Evolutionary conservation across 768 basidiomycete species (phyloP), one percentile per base, ranked within the genome.

Genomic region (Boletales sp.): DNA sequence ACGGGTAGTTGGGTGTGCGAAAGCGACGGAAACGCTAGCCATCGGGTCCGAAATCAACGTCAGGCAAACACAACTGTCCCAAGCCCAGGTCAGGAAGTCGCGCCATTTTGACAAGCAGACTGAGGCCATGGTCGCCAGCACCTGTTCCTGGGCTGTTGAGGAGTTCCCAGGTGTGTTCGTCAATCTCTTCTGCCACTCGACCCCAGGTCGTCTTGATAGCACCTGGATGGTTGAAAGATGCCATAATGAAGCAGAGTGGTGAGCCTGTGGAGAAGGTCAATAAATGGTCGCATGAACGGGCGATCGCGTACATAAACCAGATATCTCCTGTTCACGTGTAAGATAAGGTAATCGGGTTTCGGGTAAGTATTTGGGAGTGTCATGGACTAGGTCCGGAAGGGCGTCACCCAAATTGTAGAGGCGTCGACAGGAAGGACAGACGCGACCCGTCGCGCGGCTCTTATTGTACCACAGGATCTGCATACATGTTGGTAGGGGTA

Each of bases 381-480:
- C 62, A 52, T 53, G 65, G 15, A 73, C 51, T 19, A 77, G 76
- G 21, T 81, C 76, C 4, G 78, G 76, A 1, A 90, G 72, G 1
- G 72, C 63, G 43, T 92, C 89, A 1, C 87, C 87, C 0, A 90
- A 67, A 6, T 71, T 73, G 61, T 90, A 92, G 29, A 90, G 66
- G 14, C 89, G 71, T 63, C 82, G 80, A 60, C 90, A 92, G 1
- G 86, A 79, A 3, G 90, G 89, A 58, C 90, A 92, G 45, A 91
- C 76, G 24, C 90, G 81, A 47, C 82, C 78, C 10, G 73, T 77
- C 6, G 75, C 66, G 3, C 90, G 79, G 61, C 86, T 89, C 69
- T 89, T 89, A 72, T 92, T 92, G 60, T 91, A 90, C 88, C 88
- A 91, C 12, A 90, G 57, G 10, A 87, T 82, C 87, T 88, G 53